Evolutionary conservation across 2,329 filamentous ascomycete genomes (phyloP).

Genomic region (Beauveria bassiana): DNA sequence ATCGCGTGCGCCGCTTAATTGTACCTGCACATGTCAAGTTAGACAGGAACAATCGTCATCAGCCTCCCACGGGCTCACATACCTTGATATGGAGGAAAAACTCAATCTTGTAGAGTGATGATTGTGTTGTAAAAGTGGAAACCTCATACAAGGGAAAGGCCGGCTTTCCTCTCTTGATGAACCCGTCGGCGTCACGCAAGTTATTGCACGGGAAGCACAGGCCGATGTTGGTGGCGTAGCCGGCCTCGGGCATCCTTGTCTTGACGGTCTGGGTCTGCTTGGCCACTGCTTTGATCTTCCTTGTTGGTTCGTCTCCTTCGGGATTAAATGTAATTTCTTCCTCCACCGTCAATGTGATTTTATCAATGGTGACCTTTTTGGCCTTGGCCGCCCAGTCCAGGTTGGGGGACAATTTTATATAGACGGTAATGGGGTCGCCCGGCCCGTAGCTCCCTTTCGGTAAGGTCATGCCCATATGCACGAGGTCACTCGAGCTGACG

Average conservation of each 20-base stretch:
- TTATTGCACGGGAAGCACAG: slow-evolving; percentile 88
- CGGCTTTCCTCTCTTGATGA: slow-evolving; percentile 75
- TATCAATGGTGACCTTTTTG: slow-evolving; percentile 84
- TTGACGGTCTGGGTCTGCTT: slow-evolving; percentile 77
- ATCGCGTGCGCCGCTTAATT: slow-evolving; percentile 79
- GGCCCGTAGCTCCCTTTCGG: slow-evolving; percentile 96
- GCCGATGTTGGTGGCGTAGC: slow-evolving; percentile 87
- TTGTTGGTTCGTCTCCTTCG: slow-evolving; percentile 88
- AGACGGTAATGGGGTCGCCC: slow-evolving; percentile 88
- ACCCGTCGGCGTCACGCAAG: slow-evolving; percentile 75
- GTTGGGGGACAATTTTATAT: slow-evolving; percentile 89
- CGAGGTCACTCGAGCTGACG: slow-evolving; percentile 78
- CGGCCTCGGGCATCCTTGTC: slow-evolving; percentile 79
- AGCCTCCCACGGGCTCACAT: slow-evolving; percentile 15
- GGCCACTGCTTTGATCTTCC: slow-evolving; percentile 79
- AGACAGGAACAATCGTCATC: not conserved
- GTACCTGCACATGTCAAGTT: slow-evolving; percentile 51
- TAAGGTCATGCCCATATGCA: slow-evolving; percentile 84
- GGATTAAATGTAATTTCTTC: slow-evolving; percentile 99
- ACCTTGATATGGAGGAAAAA: slow-evolving; percentile 95
- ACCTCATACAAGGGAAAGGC: slow-evolving; percentile 87
- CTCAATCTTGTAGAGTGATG: slow-evolving; percentile 94
- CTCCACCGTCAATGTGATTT: slow-evolving; percentile 88
- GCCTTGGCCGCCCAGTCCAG: slow-evolving; percentile 87
- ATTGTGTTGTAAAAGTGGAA: slow-evolving; percentile 86